Conservation (phyloP, 2,329 filamentous ascomycete genomes). For the Macrophomina pseudophaseolina region DNA sequence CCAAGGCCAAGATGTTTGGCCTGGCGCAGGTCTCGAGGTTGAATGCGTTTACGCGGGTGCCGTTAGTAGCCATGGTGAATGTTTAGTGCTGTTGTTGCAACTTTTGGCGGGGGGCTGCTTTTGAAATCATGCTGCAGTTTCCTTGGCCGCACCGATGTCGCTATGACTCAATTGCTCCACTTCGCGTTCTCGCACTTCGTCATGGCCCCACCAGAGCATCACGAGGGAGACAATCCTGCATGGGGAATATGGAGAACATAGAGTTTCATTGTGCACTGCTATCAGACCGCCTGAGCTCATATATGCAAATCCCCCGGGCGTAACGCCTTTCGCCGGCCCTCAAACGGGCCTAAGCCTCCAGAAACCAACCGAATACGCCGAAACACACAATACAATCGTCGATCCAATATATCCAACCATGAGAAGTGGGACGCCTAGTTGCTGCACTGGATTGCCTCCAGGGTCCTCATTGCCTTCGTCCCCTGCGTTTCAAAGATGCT, state of each 20-base stretch:
- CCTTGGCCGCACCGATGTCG: slow-evolving; percentile 24
- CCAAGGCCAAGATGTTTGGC: slow-evolving; percentile 58
- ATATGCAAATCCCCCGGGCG: slow-evolving; percentile 1
- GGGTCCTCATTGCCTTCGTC: slow-evolving; percentile 72
- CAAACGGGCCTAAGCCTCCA: not conserved
- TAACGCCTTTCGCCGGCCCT: slow-evolving; percentile 5
- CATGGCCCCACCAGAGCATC: slow-evolving; percentile 22
- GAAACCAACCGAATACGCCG: slow-evolving; percentile 3
- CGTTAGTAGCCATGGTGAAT: slow-evolving; percentile 19
- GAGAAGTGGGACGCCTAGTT: not conserved
- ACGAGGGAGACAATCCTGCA: not conserved
- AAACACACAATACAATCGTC: not conserved
- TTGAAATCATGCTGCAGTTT: slow-evolving; percentile 21
- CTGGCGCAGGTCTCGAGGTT: slow-evolving; percentile 57
- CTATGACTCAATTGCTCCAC: slow-evolving; percentile 27
- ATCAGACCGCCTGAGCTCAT: not conserved
- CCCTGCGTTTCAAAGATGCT: slow-evolving; percentile 84
- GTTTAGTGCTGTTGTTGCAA: slow-evolving; percentile 2
- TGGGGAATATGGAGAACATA: slow-evolving; percentile 16
- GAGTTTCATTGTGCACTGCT: slow-evolving; percentile 5
- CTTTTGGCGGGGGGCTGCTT: slow-evolving; percentile 19
- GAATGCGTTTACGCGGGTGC: slow-evolving; percentile 42
- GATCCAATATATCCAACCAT: slow-evolving; percentile 1
- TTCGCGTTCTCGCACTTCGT: slow-evolving; percentile 1
- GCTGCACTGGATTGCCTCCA: slow-evolving; percentile 70